phyloP scores from a whole-genome alignment of 164 flowering plant genomes.

The Tinospora cordifolia region DNA sequence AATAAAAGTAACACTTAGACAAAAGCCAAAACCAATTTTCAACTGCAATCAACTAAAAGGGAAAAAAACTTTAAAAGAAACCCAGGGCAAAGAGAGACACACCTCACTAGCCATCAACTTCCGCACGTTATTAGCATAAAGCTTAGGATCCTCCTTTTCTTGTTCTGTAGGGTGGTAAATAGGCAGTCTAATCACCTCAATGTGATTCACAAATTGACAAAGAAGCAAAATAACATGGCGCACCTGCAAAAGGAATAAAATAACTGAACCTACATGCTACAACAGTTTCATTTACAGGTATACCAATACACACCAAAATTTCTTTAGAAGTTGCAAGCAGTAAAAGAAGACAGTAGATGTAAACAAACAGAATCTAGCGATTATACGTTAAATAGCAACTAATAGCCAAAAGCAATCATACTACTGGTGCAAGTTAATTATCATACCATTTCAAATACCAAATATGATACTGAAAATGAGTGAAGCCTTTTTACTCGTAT shows the following conservation, averaged over 20 bases:
- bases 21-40: not conserved
- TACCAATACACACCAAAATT: not conserved
- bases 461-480: not conserved
- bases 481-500: not conserved
- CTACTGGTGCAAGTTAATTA: not conserved
- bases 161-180: slow-evolving; percentile 68
- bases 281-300: not conserved
- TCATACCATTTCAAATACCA: not conserved
- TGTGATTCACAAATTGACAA: slow-evolving; percentile 82
- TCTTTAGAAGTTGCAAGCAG: not conserved
- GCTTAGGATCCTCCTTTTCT: slow-evolving; percentile 86
- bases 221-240: slow-evolving; percentile 84
- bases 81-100: not conserved
- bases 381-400: not conserved
- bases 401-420: not conserved
- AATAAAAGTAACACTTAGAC: not conserved
- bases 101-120: slow-evolving; percentile 92
- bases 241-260: slow-evolving; percentile 41
- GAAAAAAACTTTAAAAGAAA: not conserved
- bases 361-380: not conserved
- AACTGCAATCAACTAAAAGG: not conserved
- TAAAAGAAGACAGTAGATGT: not conserved
- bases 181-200: slow-evolving; percentile 73
- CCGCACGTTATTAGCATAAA: slow-evolving; percentile 77
- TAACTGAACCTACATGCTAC: not conserved